Percentiles rank a stretch among this genome's conserved stretches.
Conservation (phyloP, 768 basidiomycete genomes). For the Suillus lakei region DNA sequence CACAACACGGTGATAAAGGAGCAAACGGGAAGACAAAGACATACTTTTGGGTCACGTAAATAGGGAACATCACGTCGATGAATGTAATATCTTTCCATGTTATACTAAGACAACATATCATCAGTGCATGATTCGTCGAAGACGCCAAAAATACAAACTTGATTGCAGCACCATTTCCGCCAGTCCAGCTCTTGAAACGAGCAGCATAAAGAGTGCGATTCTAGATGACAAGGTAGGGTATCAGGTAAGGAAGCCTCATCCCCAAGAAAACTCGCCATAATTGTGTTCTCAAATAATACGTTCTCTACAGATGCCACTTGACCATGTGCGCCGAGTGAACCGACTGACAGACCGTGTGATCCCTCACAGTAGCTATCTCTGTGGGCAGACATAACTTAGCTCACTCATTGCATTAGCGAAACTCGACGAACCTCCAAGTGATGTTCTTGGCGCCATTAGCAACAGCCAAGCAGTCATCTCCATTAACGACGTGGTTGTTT, state of each 20-base stretch:
- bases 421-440: conserved; percentile 44
- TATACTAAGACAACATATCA: conserved; percentile 38
- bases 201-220: conserved; percentile 58
- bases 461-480: conserved; percentile 66
- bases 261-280: conserved; percentile 40
- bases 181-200: conserved; percentile 71
- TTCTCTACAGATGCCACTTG: conserved; percentile 58
- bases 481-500: conserved; percentile 59
- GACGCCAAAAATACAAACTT: conserved; percentile 43
- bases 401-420: not conserved
- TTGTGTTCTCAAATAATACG: conserved; percentile 53
- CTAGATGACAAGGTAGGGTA: conserved; percentile 31
- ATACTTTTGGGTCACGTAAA: conserved; percentile 67
- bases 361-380: conserved; percentile 60
- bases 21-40: conserved; percentile 14
- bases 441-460: conserved; percentile 61
- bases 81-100: conserved; percentile 65
- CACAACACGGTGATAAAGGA: not conserved
- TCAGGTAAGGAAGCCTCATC: conserved; percentile 2
- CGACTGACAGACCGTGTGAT: conserved; percentile 64
- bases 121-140: not conserved
- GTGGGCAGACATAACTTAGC: not conserved
- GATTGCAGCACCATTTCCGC: conserved; percentile 58
- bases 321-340: conserved; percentile 46
- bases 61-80: conserved; percentile 58